These are phyloP conservation scores for Gelatoporia subvermispora DNA, from an alignment of 768 basidiomycete genomes.

Conservation along the genomic window DNA sequence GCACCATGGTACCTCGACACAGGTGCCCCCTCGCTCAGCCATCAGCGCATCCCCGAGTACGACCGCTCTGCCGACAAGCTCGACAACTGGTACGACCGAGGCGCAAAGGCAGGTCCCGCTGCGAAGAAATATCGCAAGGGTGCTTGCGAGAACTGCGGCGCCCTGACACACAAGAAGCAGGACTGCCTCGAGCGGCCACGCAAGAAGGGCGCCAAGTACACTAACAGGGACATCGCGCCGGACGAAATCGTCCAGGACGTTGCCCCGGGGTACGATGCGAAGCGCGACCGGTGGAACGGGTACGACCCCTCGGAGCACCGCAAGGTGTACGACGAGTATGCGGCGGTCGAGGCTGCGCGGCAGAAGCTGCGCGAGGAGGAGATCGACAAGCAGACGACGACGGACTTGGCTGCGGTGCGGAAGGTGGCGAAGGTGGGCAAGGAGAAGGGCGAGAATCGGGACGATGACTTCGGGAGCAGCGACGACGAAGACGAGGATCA, in stretches of 20 bases:
- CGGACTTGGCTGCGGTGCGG: slow-evolving; percentile 83
- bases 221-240: slow-evolving; percentile 82
- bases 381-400: slow-evolving; percentile 95
- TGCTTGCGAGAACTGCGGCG: slow-evolving; percentile 98
- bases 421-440: slow-evolving; percentile 93
- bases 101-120: slow-evolving; percentile 78
- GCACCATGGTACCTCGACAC: slow-evolving; percentile 99
- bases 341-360: slow-evolving; percentile 84
- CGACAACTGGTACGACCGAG: slow-evolving; percentile 90
- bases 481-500: slow-evolving; percentile 96
- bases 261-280: slow-evolving; percentile 78
- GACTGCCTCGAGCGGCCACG: slow-evolving; percentile 97
- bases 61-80: slow-evolving; percentile 62
- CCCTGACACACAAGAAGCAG: slow-evolving; percentile 85
- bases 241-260: slow-evolving; percentile 90
- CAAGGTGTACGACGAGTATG: slow-evolving; percentile 88
- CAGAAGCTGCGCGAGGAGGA: slow-evolving; percentile 93
- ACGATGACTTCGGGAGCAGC: slow-evolving; percentile 94
- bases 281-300: slow-evolving; percentile 98
- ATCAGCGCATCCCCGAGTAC: slow-evolving; percentile 78
- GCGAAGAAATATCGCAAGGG: slow-evolving; percentile 97
- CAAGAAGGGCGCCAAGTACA: slow-evolving; percentile 92
- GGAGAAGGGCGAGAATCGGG: slow-evolving; percentile 61
- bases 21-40: slow-evolving; percentile 87
- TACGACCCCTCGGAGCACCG: slow-evolving; percentile 89